Base-by-base conservation (phyloP, 1,284 basidiomycete genomes). In the Macrocystidia cucumis region DNA sequence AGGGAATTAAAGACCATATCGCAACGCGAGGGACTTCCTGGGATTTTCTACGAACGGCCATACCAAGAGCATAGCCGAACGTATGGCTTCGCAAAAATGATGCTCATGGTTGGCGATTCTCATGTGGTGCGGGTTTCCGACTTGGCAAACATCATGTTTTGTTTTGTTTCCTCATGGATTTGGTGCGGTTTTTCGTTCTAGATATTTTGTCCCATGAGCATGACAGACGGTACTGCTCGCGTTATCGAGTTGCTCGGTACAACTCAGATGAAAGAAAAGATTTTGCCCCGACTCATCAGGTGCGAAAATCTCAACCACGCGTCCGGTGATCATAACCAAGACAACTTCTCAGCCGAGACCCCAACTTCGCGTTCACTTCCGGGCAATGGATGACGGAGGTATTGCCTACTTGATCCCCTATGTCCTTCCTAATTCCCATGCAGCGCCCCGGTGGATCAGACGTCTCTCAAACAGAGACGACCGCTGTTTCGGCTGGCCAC, bases 341-440 rank as follows among this genome's bases (percentile, higher is more conserved):
- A 38, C 17, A 23, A 13, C 27, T 13, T 36, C 22, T 25, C 40
- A 82, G 80, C 45, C 77, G 75, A 4, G 72, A 88, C 51, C 73
- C 82, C 1, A 47, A 58, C 0, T 42, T 56, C 17, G 79, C 81
- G 0, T 89, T 78, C 49, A 83, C 78, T 0, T 73, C 83, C 6
- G 87, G 86, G 0, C 85, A 89, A 58, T 89, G 84, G 83, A 87
- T 86, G 84, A 87, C 84, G 2, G 83, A 86, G 62, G 78, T 71
- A 40, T 14, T 29, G 24, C 27, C 14, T 23, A 8, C 30, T 17
- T 7, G 28, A 4, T 27, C 9, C 12, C n/a, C 12, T 8, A 6
- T 25, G 18, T 13, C 13, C 6, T 29, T 32, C 36, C 46, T 25
- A 24, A 37, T 28, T 24, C 14, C 26, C 5, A 23, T 30, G 9